Base-by-base conservation (phyloP, 148 eudicot genomes). In the Salicornia ramosissima region DNA sequence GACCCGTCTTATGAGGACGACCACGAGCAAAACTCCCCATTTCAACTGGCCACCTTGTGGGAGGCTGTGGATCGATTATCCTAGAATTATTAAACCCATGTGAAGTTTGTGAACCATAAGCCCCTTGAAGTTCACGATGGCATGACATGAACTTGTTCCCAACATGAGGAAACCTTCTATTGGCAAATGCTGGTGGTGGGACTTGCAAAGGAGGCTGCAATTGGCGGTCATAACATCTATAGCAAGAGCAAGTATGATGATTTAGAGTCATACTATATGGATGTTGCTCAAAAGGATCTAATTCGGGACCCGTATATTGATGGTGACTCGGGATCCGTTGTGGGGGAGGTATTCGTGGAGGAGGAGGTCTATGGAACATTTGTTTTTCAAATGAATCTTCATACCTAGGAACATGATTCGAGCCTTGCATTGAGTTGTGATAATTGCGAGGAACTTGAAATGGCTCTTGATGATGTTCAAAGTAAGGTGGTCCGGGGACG, bases 241-340 rank as follows among this genome's bases (percentile, higher is more conserved):
- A 79, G 72, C 92, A 88, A 52, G 87, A 67, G 75, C 95, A 94
- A 57, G 95, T 79, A 50, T 75, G 81, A 50, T 84, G 92, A 71
- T 84, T 80, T 67, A 34, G 80, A 70, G 55, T 69, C 64, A 70
- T 63, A 69, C 79, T 71, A 68, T 73, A 79, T 16, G 77, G 84
- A 49, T 83, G 84, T 29, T 85, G 68, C 68, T 83, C 85, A 77
- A 75, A 81, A 9, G 71, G 68, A 64, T 83, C 91, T 45, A 75
- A 61, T 45, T 86, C 84, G 18, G 69, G 68, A 72, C 80, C 71
- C 66, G 73, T 70, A 74, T 84, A 87, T 30, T 66, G 81, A 51
- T 77, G 88, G 50, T 76, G 82, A 24, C 71, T 56, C 9, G 82
- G 81, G 31, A 73, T 54, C 77, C 78, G 62, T 70, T 73, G 77